A percentile compares a stretch with the other conserved stretches of the same genome.
These are phyloP conservation scores for Hymenoscyphus fraxineus DNA, from an alignment of 2,329 filamentous ascomycete genomes.

Conservation along the genomic window DNA sequence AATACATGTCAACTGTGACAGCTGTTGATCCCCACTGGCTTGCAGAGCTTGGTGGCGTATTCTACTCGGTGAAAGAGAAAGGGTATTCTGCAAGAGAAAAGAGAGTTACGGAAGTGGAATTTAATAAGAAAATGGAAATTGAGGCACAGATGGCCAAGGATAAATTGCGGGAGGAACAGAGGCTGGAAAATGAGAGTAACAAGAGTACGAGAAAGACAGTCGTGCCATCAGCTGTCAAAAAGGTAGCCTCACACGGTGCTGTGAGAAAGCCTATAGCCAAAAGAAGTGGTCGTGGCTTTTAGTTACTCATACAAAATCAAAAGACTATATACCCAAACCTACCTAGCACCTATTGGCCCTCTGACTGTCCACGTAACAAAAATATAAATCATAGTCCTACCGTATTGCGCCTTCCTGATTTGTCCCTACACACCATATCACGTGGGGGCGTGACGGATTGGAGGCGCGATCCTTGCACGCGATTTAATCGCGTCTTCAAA, in stretches of 20 bases:
- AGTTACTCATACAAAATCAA: neutral
- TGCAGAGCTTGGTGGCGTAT: conserved; percentile 91
- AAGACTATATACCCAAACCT: neutral
- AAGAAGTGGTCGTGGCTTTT: conserved; percentile 49
- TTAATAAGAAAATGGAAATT: conserved; percentile 89
- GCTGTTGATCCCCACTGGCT: conserved; percentile 96
- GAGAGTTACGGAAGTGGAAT: conserved; percentile 83
- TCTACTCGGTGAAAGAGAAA: conserved; percentile 97
- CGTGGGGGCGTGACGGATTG: neutral
- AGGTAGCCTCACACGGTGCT: conserved; percentile 57
- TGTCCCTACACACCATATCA: neutral
- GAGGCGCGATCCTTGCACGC: neutral
- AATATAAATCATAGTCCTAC: too few species aligned
- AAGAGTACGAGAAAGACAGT: conserved; percentile 43
- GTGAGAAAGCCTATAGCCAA: conserved; percentile 59
- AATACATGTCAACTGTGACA: conserved; percentile 97
- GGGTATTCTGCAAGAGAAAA: conserved; percentile 86
- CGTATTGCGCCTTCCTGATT: too few species aligned
- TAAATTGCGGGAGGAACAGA: conserved; percentile 63
- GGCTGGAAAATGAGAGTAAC: conserved; percentile 48
- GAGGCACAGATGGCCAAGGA: conserved; percentile 89
- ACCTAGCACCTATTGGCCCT: too few species aligned
- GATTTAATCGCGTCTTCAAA: neutral
- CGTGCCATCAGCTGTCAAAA: conserved; percentile 43
- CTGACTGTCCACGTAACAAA: too few species aligned